Conservation (phyloP, 345 rosid genomes). For the Dipteronia dyeriana region DNA sequence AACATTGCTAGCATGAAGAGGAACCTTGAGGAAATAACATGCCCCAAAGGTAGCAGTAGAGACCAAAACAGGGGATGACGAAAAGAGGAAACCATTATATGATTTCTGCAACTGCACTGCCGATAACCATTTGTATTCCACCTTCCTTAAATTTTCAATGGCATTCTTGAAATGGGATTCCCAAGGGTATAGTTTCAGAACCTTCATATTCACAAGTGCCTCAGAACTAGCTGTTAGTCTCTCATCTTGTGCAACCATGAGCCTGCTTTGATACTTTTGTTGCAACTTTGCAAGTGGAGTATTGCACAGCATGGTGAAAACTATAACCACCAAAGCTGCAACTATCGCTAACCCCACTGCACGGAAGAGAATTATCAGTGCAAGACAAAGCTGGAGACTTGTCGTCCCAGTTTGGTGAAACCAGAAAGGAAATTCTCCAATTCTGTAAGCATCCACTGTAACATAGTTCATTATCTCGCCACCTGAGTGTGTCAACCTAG, state of each 20-base stretch:
- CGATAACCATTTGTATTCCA: slow-evolving; percentile 66
- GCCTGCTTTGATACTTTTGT: slow-evolving; percentile 71
- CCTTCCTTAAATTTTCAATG: slow-evolving; percentile 68
- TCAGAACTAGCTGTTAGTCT: slow-evolving; percentile 78
- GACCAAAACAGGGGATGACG: slow-evolving; percentile 92
- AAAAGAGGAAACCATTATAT: slow-evolving; percentile 70
- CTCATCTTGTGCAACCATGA: slow-evolving; percentile 83
- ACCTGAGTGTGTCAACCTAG: slow-evolving; percentile 75
- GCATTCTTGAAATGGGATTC: slow-evolving; percentile 81
- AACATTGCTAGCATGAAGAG: slow-evolving; percentile 80
- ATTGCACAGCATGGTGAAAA: slow-evolving; percentile 76
- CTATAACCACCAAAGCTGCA: slow-evolving; percentile 72
- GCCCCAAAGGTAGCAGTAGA: slow-evolving; percentile 88
- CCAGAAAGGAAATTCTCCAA: slow-evolving; percentile 96
- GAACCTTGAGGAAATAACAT: slow-evolving; percentile 73
- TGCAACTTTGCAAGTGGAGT: slow-evolving; percentile 94
- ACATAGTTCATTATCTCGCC: slow-evolving; percentile 95
- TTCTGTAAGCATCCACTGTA: slow-evolving; percentile 87
- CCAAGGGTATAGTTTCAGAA: slow-evolving; percentile 92
- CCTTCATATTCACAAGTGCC: slow-evolving; percentile 92
- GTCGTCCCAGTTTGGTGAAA: slow-evolving; percentile 96
- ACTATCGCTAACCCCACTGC: slow-evolving; percentile 88
- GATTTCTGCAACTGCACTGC: slow-evolving; percentile 77
- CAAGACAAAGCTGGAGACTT: slow-evolving; percentile 75
- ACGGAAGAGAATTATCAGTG: slow-evolving; percentile 68